phyloP scores from a whole-genome alignment of 345 rosid genomes.

The Syzygium aqueum region DNA sequence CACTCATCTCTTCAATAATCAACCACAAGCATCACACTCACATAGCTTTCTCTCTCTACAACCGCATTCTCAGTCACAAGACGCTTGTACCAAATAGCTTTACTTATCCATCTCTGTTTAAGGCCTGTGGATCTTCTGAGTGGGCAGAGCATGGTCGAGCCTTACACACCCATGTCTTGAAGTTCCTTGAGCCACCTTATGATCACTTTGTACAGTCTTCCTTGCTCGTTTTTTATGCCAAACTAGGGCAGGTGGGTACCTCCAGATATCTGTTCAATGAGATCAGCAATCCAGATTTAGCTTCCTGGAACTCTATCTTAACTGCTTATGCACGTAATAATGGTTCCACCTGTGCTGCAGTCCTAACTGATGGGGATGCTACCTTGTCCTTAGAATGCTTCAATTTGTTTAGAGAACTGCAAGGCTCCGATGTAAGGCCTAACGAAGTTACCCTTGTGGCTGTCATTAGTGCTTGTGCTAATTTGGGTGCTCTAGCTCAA shows the following conservation, averaged over 20 bases:
- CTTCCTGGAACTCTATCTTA: slow-evolving; percentile 56
- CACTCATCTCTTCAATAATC: slow-evolving; percentile 34
- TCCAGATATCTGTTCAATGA: slow-evolving; percentile 45
- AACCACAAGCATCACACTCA: slow-evolving; percentile 11
- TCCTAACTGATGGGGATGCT: not conserved
- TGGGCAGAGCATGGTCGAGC: slow-evolving; percentile 34
- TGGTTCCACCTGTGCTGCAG: not conserved
- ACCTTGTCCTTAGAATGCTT: slow-evolving; percentile 15
- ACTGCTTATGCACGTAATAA: slow-evolving; percentile 29
- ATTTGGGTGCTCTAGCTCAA: slow-evolving; percentile 32
- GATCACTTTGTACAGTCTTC: slow-evolving; percentile 50
- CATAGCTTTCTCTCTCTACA: slow-evolving; percentile 41
- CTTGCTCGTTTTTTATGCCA: slow-evolving; percentile 46
- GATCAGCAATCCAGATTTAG: slow-evolving; percentile 47
- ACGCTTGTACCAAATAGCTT: slow-evolving; percentile 32
- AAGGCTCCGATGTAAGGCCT: slow-evolving; percentile 28
- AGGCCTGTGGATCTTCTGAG: slow-evolving; percentile 34
- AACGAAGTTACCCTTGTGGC: slow-evolving; percentile 58
- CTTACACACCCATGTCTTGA: slow-evolving; percentile 52
- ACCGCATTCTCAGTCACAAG: slow-evolving; percentile 7
- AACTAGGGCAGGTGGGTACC: slow-evolving; percentile 28
- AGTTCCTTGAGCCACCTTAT: slow-evolving; percentile 29
- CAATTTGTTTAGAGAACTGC: slow-evolving; percentile 37
- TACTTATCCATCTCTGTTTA: slow-evolving; percentile 66
- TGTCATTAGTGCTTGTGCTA: slow-evolving; percentile 44